Evolutionary conservation across 495 filamentous ascomycete genomes (phyloP).

Genomic region (Trichocladium uniseriatum): DNA sequence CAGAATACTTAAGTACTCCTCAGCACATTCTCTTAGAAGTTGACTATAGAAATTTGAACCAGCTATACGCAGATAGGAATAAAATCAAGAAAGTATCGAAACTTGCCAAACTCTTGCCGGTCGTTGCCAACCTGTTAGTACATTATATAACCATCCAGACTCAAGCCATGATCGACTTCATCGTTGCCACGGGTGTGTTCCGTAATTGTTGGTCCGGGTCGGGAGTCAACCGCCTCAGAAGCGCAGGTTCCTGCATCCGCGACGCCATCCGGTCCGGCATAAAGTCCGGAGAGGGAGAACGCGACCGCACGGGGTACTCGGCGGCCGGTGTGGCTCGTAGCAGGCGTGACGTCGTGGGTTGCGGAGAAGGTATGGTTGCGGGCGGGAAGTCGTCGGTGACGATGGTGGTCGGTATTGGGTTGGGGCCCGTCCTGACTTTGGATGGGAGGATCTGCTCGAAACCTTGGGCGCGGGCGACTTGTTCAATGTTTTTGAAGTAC

Average conservation of each 20-base stretch:
- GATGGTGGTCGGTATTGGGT: constrained; percentile 4
- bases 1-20: too few species aligned
- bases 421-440: constrained; percentile 33
- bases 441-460: constrained; percentile 51
- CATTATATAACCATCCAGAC: neutral
- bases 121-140: neutral
- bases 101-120: too few species aligned
- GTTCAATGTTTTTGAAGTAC: constrained; percentile 64
- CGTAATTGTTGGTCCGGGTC: constrained; percentile 31
- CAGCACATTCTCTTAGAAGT: too few species aligned
- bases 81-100: too few species aligned
- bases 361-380: constrained; percentile 36
- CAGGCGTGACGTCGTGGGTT: constrained; percentile 39
- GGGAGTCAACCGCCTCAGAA: constrained; percentile 35
- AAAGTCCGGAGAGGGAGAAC: constrained; percentile 42
- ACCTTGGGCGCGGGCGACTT: constrained; percentile 46
- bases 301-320: constrained; percentile 40
- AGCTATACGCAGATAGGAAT: too few species aligned
- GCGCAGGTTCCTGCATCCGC: constrained; percentile 47
- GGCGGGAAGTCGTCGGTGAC: constrained; percentile 10
- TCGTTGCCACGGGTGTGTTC: too few species aligned
- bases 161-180: neutral
- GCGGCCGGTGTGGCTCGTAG: constrained; percentile 37
- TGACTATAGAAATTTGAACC: too few species aligned
- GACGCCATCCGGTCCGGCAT: constrained; percentile 62